phyloP scores from a whole-genome alignment of 768 basidiomycete genomes.

The Pisolithus orientalis region DNA sequence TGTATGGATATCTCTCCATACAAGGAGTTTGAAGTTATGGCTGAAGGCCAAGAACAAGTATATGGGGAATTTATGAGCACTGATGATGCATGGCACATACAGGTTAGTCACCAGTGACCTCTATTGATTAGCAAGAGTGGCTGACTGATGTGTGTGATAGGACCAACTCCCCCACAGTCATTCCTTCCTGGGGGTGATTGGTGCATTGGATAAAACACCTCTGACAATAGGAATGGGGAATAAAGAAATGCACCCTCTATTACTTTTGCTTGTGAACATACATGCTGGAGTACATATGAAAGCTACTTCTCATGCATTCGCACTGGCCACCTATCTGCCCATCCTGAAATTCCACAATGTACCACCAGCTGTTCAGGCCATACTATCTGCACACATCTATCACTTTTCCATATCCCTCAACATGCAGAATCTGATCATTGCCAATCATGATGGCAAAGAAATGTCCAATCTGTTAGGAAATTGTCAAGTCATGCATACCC shows the following conservation, averaged over 20 bases:
- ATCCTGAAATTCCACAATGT: slow-evolving; percentile 22
- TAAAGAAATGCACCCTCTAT: slow-evolving; percentile 25
- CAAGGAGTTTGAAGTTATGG: not conserved
- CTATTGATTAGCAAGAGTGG: not conserved
- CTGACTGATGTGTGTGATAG: not conserved
- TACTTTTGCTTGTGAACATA: slow-evolving; percentile 30
- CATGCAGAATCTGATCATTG: slow-evolving; percentile 22
- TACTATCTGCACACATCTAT: slow-evolving; percentile 23
- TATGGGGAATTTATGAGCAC: slow-evolving; percentile 19
- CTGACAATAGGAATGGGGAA: slow-evolving; percentile 26
- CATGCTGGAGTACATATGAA: slow-evolving; percentile 24
- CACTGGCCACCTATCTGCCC: slow-evolving; percentile 25
- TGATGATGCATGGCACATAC: slow-evolving; percentile 19
- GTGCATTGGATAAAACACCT: slow-evolving; percentile 29
- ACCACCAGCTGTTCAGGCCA: slow-evolving; percentile 14
- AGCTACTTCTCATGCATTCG: slow-evolving; percentile 24
- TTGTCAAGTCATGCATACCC: not conserved
- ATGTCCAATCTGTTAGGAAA: slow-evolving; percentile 20
- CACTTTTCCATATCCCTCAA: slow-evolving; percentile 27
- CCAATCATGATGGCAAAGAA: slow-evolving; percentile 17
- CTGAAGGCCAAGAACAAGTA: not conserved
- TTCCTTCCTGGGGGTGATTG: slow-evolving; percentile 25
- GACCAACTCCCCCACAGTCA: slow-evolving; percentile 10
- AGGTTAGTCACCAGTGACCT: slow-evolving; percentile 9
- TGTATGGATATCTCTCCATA: slow-evolving; percentile 6